Conservation (phyloP, 192 early-diverging fungal species). For the Coemansia sp. region DNA sequence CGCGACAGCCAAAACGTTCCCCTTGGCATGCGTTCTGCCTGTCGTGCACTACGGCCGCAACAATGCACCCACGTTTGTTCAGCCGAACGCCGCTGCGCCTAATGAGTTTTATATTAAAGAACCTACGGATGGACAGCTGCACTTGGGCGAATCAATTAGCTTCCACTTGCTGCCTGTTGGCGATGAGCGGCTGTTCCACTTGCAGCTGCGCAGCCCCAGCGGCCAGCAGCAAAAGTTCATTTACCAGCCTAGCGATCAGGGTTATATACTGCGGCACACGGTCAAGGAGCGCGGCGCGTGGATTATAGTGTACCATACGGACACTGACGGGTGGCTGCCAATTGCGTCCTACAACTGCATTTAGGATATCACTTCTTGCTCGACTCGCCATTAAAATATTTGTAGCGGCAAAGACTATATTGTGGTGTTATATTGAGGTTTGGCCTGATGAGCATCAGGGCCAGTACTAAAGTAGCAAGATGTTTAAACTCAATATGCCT, state of each 20-base stretch:
- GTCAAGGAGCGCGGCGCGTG: constrained; percentile 55
- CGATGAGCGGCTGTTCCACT: constrained; percentile 47
- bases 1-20: constrained; percentile 42
- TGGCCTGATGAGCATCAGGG: too few species aligned
- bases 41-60: constrained; percentile 37
- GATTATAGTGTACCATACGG: constrained; percentile 51
- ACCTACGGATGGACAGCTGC: constrained; percentile 39
- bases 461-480: not conserved
- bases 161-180: constrained; percentile 51
- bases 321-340: constrained; percentile 50
- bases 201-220: constrained; percentile 50
- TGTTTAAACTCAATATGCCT: not conserved
- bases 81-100: constrained; percentile 39
- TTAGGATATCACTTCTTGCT: not conserved
- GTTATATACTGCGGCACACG: constrained; percentile 47
- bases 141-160: constrained; percentile 38
- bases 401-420: too few species aligned
- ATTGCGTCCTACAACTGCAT: constrained; percentile 47
- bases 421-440: too few species aligned
- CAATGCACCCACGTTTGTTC: constrained; percentile 42
- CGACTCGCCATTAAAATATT: not conserved
- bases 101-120: constrained; percentile 54
- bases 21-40: constrained; percentile 40
- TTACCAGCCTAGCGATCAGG: constrained; percentile 53
- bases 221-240: constrained; percentile 52